These are phyloP conservation scores for Raffaelea deltoideospora DNA, from an alignment of 2,329 filamentous ascomycete species.

Conservation along the genomic window DNA sequence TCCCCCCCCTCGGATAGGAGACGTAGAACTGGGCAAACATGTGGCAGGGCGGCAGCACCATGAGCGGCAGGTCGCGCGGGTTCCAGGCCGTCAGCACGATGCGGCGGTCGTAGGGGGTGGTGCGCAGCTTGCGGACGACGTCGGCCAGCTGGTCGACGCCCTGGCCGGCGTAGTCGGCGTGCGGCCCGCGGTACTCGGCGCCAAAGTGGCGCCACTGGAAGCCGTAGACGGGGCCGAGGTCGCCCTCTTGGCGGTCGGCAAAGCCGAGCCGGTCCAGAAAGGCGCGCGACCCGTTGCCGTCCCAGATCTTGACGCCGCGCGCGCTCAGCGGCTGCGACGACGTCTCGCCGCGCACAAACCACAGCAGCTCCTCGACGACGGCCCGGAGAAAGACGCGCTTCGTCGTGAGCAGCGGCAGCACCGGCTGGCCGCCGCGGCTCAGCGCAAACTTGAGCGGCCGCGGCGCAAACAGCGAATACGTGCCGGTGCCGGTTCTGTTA, in stretches of 20 bases:
- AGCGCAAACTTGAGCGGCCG: slow-evolving; percentile 76
- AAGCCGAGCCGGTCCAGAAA: slow-evolving; percentile 81
- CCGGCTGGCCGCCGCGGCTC: slow-evolving; percentile 42
- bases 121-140: slow-evolving; percentile 72
- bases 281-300: slow-evolving; percentile 83
- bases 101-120: slow-evolving; percentile 73
- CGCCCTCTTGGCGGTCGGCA: slow-evolving; percentile 66
- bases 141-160: slow-evolving; percentile 89
- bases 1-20: slow-evolving; percentile 45
- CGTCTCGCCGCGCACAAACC: slow-evolving; percentile 82
- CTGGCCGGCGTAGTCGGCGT: slow-evolving; percentile 70
- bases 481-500: slow-evolving; percentile 81
- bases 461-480: slow-evolving; percentile 77
- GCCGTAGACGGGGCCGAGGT: slow-evolving; percentile 89
- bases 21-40: slow-evolving; percentile 98
- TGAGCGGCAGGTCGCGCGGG: slow-evolving; percentile 65
- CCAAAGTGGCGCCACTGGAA: slow-evolving; percentile 99
- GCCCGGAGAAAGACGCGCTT: slow-evolving; percentile 91
- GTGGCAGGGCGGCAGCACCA: slow-evolving; percentile 89
- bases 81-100: slow-evolving; percentile 95
- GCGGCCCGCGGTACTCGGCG: slow-evolving; percentile 67
- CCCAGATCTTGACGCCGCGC: slow-evolving; percentile 91
- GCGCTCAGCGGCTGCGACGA: slow-evolving; percentile 62
- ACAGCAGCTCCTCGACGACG: slow-evolving; percentile 82
- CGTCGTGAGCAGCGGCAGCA: slow-evolving; percentile 88